phyloP scores from a whole-genome alignment of 768 basidiomycete genomes.

The Termitomyces sp. region DNA sequence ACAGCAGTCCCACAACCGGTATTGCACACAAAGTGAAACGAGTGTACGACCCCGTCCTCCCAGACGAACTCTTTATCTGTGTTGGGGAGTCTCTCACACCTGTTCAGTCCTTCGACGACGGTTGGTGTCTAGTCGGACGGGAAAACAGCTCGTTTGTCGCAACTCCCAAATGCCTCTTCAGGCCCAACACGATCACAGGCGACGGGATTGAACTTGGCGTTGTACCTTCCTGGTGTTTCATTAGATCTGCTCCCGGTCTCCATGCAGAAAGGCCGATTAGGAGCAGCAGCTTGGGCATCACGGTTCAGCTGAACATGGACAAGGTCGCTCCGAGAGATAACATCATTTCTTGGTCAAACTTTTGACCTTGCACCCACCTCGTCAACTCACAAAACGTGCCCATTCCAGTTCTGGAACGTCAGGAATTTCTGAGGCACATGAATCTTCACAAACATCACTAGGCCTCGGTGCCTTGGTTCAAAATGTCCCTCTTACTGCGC shows the following conservation, averaged over 20 bases:
- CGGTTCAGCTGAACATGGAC: conserved; percentile 46
- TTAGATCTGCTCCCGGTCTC: conserved; percentile 57
- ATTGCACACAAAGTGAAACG: conserved; percentile 56
- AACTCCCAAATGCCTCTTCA: conserved; percentile 38
- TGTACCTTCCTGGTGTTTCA: conserved; percentile 76
- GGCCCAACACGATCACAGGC: conserved; percentile 20
- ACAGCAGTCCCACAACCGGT: conserved; percentile 27
- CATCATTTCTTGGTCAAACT: conserved; percentile 71
- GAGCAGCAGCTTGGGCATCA: conserved; percentile 59
- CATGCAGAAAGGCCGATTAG: conserved; percentile 63
- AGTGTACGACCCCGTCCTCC: conserved; percentile 62
- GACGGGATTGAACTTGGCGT: conserved; percentile 62
- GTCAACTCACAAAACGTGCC: no score
- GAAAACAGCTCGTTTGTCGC: conserved; percentile 32
- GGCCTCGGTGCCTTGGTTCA: background rate
- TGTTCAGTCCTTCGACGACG: conserved; percentile 70
- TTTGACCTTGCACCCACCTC: conserved; percentile 23
- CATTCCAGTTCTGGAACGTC: background rate
- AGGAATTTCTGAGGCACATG: background rate
- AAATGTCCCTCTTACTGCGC: background rate
- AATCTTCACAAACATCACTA: background rate
- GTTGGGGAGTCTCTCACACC: conserved; percentile 60
- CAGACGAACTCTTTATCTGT: conserved; percentile 63
- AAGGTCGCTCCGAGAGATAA: conserved; percentile 40
- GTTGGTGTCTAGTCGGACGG: conserved; percentile 73